phyloP scores from a whole-genome alignment of 495 filamentous ascomycete genomes.

The Venustampulla echinocandica region DNA sequence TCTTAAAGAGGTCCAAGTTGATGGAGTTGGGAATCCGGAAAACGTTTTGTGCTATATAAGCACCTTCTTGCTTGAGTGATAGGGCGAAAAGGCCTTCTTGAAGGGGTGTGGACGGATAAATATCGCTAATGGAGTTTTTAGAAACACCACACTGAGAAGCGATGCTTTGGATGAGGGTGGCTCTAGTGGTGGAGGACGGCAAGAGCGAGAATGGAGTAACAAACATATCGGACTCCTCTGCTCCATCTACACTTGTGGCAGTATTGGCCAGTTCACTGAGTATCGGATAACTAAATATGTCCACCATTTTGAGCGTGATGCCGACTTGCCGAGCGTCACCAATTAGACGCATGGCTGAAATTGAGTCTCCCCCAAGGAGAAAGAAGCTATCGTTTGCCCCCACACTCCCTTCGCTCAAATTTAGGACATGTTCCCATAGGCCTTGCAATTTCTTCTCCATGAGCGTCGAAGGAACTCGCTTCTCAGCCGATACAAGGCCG shows the following conservation, averaged over 20 bases:
- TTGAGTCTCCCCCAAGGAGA: constrained; percentile 59
- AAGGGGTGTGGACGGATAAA: constrained; percentile 60
- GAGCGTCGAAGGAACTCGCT: not conserved
- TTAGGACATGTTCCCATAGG: not conserved
- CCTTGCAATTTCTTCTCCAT: not conserved
- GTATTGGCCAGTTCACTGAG: constrained; percentile 1
- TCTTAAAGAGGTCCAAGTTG: too few species aligned
- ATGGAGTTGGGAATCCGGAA: not conserved
- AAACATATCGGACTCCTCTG: not conserved
- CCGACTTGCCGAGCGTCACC: constrained; percentile 44
- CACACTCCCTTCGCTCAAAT: constrained; percentile 30
- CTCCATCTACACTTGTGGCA: not conserved
- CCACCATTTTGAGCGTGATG: constrained; percentile 45
- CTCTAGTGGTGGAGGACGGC: not conserved
- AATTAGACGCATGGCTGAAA: constrained; percentile 61
- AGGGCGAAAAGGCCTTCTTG: constrained; percentile 61
- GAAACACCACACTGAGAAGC: not conserved
- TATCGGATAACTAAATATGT: constrained; percentile 31
- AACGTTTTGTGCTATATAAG: constrained; percentile 11
- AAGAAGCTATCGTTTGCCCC: constrained; percentile 52
- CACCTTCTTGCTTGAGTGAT: constrained; percentile 45
- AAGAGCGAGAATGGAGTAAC: constrained; percentile 1
- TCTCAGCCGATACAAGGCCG: not conserved
- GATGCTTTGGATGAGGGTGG: not conserved
- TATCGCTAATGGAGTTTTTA: constrained; percentile 35